Conservation (phyloP, 2,329 filamentous ascomycete genomes). For the Cytospora mali region DNA sequence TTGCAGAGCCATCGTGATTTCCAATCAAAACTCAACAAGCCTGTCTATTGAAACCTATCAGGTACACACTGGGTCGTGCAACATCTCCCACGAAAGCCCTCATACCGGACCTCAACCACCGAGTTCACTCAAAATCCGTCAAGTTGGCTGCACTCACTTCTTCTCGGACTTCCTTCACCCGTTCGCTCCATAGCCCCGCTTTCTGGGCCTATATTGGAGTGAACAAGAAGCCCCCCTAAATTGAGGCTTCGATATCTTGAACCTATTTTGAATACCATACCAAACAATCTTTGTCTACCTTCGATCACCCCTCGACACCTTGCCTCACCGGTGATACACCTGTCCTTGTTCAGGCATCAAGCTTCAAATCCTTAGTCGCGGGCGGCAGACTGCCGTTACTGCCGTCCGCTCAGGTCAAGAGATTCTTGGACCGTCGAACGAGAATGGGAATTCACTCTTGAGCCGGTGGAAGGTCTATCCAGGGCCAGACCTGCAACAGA, state of each 20-base stretch:
- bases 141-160: conserved; percentile 49
- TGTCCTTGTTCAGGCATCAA: conserved; percentile 8
- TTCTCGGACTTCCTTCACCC: conserved; percentile 72
- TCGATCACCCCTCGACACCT: conserved; percentile 1
- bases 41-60: neutral
- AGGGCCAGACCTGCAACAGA: conserved; percentile 13
- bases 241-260: conserved; percentile 44
- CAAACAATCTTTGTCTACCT: neutral
- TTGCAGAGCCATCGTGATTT: neutral
- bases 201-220: conserved; percentile 95
- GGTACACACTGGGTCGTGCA: neutral
- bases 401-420: conserved; percentile 37
- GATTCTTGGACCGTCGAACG: conserved; percentile 14
- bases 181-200: conserved; percentile 89
- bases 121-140: conserved; percentile 32
- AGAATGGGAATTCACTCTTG: conserved; percentile 28
- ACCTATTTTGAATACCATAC: conserved; percentile 1
- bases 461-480: conserved; percentile 24
- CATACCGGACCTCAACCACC: conserved; percentile 1
- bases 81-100: neutral
- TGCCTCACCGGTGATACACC: conserved; percentile 15
- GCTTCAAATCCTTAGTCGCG: conserved; percentile 31
- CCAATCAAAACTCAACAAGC: neutral
- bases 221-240: conserved; percentile 98
- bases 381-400: conserved; percentile 40